Percentiles rank a stretch among this genome's conserved stretches.
Evolutionary conservation across 352 stramenopile genomes (phyloP).

Genomic region (Bremia lactucae): DNA sequence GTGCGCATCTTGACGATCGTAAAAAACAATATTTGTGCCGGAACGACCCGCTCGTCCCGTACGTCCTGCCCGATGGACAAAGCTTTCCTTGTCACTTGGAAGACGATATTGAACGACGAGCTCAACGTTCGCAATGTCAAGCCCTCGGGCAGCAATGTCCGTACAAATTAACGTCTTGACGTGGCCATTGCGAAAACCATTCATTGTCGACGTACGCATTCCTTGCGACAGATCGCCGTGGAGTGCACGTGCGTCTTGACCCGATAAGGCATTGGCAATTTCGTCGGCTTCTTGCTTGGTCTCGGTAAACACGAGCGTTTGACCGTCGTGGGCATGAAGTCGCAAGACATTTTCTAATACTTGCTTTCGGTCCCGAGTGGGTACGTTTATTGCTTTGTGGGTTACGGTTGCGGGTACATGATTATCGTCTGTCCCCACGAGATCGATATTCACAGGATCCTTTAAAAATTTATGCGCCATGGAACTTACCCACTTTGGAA

Average conservation of each 20-base stretch:
- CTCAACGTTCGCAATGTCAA: slow-evolving; percentile 86
- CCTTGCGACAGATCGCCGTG: slow-evolving; percentile 76
- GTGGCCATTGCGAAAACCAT: slow-evolving; percentile 89
- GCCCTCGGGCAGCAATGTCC: slow-evolving; percentile 82
- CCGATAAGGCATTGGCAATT: slow-evolving; percentile 81
- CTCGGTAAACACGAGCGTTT: slow-evolving; percentile 95
- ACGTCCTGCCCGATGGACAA: slow-evolving; percentile 88
- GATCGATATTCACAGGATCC: slow-evolving; percentile 89
- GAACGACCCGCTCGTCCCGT: slow-evolving; percentile 80
- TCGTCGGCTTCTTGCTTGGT: slow-evolving; percentile 95
- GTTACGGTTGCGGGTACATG: slow-evolving; percentile 78
- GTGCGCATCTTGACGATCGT: slow-evolving; percentile 47
- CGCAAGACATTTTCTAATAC: slow-evolving; percentile 62
- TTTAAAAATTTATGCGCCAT: slow-evolving; percentile 91
- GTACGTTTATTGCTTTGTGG: slow-evolving; percentile 89
- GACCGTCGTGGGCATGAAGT: slow-evolving; percentile 51
- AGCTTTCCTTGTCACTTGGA: slow-evolving; percentile 89
- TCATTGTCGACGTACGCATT: slow-evolving; percentile 91
- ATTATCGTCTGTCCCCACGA: slow-evolving; percentile 85
- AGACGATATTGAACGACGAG: slow-evolving; percentile 91
- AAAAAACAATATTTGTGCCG: slow-evolving; percentile 82
- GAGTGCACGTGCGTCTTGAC: slow-evolving; percentile 44
- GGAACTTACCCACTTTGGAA: slow-evolving; percentile 90
- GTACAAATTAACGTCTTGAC: slow-evolving; percentile 90
- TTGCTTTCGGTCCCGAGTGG: slow-evolving; percentile 50